A percentile compares a stretch with the other conserved stretches of the same genome.
Evolutionary conservation across 192 early-diverging fungal genomes (phyloP).

Genomic region (Backusella australiensis): DNA sequence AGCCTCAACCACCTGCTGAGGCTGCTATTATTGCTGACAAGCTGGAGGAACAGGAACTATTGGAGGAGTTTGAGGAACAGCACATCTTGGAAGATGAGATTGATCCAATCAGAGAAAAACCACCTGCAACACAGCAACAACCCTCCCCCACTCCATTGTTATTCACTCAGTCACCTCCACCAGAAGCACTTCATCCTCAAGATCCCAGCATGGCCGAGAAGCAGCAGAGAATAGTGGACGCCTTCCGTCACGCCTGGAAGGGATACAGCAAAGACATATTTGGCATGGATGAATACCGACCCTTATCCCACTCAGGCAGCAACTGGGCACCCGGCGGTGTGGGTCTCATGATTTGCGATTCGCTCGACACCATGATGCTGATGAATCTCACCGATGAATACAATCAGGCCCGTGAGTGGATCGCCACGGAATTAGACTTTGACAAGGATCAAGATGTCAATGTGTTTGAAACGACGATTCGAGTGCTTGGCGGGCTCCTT

Average conservation of each 20-base stretch:
- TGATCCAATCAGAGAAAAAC: background rate
- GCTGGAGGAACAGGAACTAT: background rate
- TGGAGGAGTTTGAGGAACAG: slow-evolving; percentile 8
- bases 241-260: slow-evolving; percentile 78
- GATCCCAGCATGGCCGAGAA: slow-evolving; percentile 47
- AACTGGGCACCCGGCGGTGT: slow-evolving; percentile 69
- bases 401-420: slow-evolving; percentile 61
- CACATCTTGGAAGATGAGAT: background rate
- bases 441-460: slow-evolving; percentile 65
- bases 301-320: slow-evolving; percentile 61
- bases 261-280: slow-evolving; percentile 78
- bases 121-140: background rate
- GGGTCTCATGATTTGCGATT: slow-evolving; percentile 83
- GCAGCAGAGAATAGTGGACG: slow-evolving; percentile 55
- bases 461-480: slow-evolving; percentile 86
- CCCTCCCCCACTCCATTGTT: background rate
- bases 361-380: slow-evolving; percentile 79
- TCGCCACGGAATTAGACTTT: slow-evolving; percentile 59
- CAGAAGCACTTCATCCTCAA: background rate
- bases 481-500: slow-evolving; percentile 82
- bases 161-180: slow-evolving; percentile 22
- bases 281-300: slow-evolving; percentile 84
- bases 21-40: background rate
- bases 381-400: slow-evolving; percentile 80
- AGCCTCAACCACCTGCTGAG: background rate